These are phyloP conservation scores for Brassica incana DNA, from an alignment of 345 rosid species.

Conservation along the genomic window DNA sequence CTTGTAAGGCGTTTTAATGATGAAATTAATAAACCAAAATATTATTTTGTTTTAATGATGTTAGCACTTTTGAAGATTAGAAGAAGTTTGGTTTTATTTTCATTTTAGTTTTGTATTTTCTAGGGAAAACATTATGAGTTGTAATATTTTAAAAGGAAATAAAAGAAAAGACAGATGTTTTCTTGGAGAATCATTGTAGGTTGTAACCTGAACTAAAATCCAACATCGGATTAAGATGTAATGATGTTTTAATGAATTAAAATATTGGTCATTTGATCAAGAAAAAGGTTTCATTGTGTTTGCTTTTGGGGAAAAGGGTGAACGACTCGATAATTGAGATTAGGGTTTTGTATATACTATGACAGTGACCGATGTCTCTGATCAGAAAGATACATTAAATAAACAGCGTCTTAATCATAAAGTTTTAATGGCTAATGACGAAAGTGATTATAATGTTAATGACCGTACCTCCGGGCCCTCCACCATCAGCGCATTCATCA, in stretches of 20 bases:
- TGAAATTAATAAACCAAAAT: conserved; percentile 5
- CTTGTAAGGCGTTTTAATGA: conserved; percentile 33
- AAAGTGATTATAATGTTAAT: conserved; percentile 21
- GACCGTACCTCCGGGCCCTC: not conserved
- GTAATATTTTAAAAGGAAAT: conserved; percentile 14
- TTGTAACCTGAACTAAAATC: not conserved
- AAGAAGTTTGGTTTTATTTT: conserved; percentile 18
- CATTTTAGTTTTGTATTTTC: conserved; percentile 8
- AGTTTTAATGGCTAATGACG: conserved; percentile 25
- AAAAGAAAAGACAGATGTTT: conserved; percentile 4
- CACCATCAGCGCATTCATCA: conserved; percentile 23
- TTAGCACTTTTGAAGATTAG: conserved; percentile 4
- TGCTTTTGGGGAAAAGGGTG: not conserved
- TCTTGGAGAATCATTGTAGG: not conserved
- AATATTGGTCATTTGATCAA: not conserved
- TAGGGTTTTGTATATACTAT: conserved; percentile 17
- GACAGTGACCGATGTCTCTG: conserved; percentile 22
- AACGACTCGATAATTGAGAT: conserved; percentile 18
- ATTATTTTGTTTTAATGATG: conserved; percentile 17
- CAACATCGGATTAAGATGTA: conserved; percentile 8
- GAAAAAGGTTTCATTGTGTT: not conserved
- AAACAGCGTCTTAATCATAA: conserved; percentile 17
- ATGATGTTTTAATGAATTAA: not conserved
- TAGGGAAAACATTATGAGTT: conserved; percentile 23
- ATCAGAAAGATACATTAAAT: conserved; percentile 6